Conservation (phyloP, 768 basidiomycete species). For the Leccinum imitatum region DNA sequence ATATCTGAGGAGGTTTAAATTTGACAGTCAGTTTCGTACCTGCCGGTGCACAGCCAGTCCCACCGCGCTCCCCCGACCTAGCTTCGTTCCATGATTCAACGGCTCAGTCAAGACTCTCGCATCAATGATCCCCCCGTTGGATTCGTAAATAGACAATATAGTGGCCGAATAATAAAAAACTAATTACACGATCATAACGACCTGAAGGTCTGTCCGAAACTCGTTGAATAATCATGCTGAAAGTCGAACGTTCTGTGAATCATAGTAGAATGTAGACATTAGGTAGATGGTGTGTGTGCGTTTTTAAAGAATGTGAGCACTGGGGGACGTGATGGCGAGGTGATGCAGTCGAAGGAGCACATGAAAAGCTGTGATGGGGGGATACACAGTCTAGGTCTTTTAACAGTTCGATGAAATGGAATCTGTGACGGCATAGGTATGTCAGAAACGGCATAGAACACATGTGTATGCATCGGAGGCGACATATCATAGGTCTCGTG, state of each 20-base stretch:
- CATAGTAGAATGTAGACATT: not conserved
- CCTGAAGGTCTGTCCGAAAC: not conserved
- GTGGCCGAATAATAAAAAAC: not conserved
- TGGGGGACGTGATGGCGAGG: not conserved
- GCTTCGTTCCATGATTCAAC: not conserved
- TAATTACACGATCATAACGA: not conserved
- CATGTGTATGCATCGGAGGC: not conserved
- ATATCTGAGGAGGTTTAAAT: not conserved
- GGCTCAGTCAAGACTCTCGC: not conserved
- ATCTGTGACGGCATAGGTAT: not conserved
- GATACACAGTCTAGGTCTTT: not conserved
- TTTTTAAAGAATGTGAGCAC: not conserved
- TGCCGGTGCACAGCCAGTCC: not conserved
- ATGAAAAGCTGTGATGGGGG: not conserved
- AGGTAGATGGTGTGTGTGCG: not conserved
- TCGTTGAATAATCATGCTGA: not conserved
- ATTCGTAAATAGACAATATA: not conserved
- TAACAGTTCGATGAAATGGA: not conserved
- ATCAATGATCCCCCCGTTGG: not conserved
- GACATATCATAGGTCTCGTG: not conserved
- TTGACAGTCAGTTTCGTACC: not conserved
- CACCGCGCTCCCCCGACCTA: not conserved
- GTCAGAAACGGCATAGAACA: constrained; percentile 6
- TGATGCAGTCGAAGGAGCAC: not conserved
- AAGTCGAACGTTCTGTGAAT: not conserved